Evolutionary conservation across 176 grass and related monocot genomes (phyloP).

Genomic region (Aegilops bicornis): DNA sequence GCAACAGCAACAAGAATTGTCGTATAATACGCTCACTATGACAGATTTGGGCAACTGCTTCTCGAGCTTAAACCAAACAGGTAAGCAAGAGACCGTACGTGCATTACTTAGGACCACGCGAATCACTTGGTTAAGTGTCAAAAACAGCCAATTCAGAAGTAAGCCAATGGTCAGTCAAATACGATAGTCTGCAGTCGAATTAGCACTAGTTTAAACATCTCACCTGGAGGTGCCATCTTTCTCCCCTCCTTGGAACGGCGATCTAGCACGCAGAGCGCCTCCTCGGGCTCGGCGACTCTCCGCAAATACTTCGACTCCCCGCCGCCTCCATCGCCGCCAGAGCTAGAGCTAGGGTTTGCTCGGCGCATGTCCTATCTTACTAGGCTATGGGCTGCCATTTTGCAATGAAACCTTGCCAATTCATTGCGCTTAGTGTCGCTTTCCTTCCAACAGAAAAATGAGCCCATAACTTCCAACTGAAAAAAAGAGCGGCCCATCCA

Average conservation of each 20-base stretch:
- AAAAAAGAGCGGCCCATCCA: too few relatives aligned
- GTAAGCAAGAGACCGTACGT: too few relatives aligned
- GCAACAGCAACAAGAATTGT: neutral
- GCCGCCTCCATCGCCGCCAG: neutral
- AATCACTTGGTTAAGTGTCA: neutral
- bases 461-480: too few relatives aligned
- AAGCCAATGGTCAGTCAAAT: neutral
- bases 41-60: neutral
- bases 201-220: neutral
- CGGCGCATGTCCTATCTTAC: neutral
- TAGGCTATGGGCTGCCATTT: too few relatives aligned
- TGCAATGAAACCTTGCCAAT: too few relatives aligned
- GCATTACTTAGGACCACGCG: too few relatives aligned
- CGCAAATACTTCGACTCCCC: constrained; percentile 67
- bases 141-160: neutral
- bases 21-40: neutral
- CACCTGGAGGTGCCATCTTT: constrained; percentile 59
- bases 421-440: too few relatives aligned
- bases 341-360: constrained; percentile 27
- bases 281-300: constrained; percentile 52
- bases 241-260: constrained; percentile 44
- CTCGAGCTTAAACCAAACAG: neutral
- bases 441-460: too few relatives aligned
- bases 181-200: neutral
- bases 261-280: constrained; percentile 71